phyloP scores from a whole-genome alignment of 768 basidiomycete species.

The Saitozyma podzolica region DNA sequence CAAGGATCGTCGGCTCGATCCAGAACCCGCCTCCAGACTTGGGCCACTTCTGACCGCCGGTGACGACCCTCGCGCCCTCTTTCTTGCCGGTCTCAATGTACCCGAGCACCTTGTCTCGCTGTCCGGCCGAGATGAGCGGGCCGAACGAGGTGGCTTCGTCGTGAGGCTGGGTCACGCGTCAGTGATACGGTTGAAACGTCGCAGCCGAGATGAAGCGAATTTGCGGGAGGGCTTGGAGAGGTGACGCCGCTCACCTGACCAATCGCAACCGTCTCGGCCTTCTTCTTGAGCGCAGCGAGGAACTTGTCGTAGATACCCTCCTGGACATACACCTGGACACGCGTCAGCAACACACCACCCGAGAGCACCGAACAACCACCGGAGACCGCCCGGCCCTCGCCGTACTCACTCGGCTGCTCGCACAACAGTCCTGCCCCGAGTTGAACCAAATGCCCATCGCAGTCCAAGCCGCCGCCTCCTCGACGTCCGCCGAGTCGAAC shows the following conservation, averaged over 20 bases:
- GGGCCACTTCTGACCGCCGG: conserved; percentile 66
- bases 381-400: not conserved
- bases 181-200: not conserved
- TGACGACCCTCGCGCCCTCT: conserved; percentile 67
- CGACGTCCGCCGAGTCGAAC: conserved; percentile 83
- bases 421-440: conserved; percentile 77
- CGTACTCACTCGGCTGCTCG: conserved; percentile 64
- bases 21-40: conserved; percentile 69
- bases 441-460: conserved; percentile 75
- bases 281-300: conserved; percentile 53
- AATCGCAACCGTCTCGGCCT: conserved; percentile 44
- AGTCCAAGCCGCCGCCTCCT: conserved; percentile 74
- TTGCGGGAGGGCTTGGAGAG: not conserved
- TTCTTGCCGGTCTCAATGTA: conserved; percentile 76
- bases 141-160: conserved; percentile 50
- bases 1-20: conserved; percentile 82
- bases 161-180: conserved; percentile 27
- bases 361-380: not conserved
- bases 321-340: conserved; percentile 65
- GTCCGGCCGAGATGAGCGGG: conserved; percentile 46
- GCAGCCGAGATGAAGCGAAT: not conserved
- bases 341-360: not conserved
- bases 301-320: conserved; percentile 76
- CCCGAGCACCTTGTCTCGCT: conserved; percentile 59
- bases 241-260: conserved; percentile 32